phyloP scores from a whole-genome alignment of 495 filamentous ascomycete genomes.

The Annulohypoxylon maeteangense region DNA sequence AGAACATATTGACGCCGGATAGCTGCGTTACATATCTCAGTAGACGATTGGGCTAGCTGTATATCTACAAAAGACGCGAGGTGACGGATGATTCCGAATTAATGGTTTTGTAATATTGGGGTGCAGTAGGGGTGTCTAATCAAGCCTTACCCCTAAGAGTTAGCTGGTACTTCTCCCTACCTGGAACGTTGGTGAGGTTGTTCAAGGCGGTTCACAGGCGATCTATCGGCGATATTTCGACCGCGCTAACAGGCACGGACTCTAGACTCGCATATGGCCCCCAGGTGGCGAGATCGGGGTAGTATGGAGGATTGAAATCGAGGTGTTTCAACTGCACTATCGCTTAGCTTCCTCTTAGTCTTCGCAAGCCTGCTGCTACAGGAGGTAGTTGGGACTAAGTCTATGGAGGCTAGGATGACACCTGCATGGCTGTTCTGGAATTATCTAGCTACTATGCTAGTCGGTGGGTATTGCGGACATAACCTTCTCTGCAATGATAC shows the following conservation, averaged over 20 bases:
- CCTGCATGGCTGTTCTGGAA: background rate
- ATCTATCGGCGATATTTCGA: background rate
- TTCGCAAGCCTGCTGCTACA: background rate
- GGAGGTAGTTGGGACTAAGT: background rate
- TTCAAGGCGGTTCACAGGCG: background rate
- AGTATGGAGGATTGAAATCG: background rate
- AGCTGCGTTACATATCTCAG: background rate
- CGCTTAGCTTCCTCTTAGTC: background rate
- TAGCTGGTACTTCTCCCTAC: background rate
- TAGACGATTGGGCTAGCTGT: background rate
- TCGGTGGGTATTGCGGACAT: background rate
- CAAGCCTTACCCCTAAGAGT: background rate
- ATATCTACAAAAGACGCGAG: slow-evolving; percentile 1
- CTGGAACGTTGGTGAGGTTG: background rate
- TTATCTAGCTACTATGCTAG: background rate
- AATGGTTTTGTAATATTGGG: background rate
- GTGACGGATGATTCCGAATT: background rate
- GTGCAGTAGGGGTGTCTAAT: background rate
- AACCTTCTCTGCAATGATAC: background rate
- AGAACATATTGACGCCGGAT: background rate
- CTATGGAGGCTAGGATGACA: background rate
- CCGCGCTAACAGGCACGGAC: background rate
- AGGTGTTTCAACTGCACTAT: background rate
- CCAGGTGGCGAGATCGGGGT: background rate
- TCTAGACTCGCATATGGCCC: background rate